Evolutionary conservation across 495 filamentous ascomycete genomes (phyloP).

Genomic region (Beverwykella pulmonaria): DNA sequence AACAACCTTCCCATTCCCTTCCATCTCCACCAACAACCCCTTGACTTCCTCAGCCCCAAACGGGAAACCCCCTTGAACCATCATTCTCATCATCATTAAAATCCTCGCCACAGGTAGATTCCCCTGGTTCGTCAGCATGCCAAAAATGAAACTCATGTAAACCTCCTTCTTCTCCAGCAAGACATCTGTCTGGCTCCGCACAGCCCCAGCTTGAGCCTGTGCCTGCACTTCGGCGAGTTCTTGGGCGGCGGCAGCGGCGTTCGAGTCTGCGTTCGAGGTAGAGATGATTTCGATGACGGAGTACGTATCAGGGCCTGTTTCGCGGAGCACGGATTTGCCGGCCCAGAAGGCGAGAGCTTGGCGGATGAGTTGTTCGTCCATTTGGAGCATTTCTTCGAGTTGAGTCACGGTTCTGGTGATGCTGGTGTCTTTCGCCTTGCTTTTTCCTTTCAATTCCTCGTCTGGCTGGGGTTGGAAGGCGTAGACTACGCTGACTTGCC

Average conservation of each 20-base stretch:
- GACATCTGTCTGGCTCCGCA: conserved; percentile 42
- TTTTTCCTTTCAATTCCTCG: conserved; percentile 12
- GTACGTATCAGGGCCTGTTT: conserved; percentile 57
- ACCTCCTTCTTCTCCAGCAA: conserved; percentile 74
- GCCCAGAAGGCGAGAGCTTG: conserved; percentile 86
- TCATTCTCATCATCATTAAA: conserved; percentile 89
- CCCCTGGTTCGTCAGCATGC: conserved; percentile 91
- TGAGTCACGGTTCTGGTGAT: conserved; percentile 60
- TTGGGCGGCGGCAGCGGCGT: conserved; percentile 56
- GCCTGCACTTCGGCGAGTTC: conserved; percentile 52
- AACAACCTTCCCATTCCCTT: conserved; percentile 65
- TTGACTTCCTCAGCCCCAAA: conserved; percentile 73
- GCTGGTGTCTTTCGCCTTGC: conserved; percentile 11
- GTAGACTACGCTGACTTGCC: conserved; percentile 88
- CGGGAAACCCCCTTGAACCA: conserved; percentile 82
- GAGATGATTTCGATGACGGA: conserved; percentile 64
- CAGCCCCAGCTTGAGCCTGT: conserved; percentile 48
- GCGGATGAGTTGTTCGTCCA: conserved; percentile 74
- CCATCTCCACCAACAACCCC: conserved; percentile 76
- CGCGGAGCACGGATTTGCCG: conserved; percentile 72
- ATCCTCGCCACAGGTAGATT: conserved; percentile 80
- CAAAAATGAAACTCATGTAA: conserved; percentile 87
- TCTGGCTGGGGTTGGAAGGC: conserved; percentile 62
- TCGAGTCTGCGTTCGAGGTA: conserved; percentile 48
- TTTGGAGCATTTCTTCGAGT: conserved; percentile 67